Evolutionary conservation across 2,329 filamentous ascomycete species (phyloP), one percentile per base, ranked within the genome.

Genomic region (Hypoxylon sp.): DNA sequence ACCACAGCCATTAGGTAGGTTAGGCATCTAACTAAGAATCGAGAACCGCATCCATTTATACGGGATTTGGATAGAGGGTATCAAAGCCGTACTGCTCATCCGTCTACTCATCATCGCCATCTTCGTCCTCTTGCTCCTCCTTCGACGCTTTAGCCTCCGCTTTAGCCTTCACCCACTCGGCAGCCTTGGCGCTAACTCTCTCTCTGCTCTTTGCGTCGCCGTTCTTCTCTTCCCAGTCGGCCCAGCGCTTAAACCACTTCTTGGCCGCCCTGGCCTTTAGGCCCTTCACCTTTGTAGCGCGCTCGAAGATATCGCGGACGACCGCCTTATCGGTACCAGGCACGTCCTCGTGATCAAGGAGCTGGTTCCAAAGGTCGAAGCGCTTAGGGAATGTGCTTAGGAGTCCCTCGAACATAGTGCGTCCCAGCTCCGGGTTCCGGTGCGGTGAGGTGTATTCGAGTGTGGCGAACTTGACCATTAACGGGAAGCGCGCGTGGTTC

Each of bases 391-490:
- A 97, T 3, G 91, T 91, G 36, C 89, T 87, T 6, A 99, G 85
- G 7, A 99, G 85, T 41, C 91, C 92, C 80, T 98, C 95, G 75
- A 98, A 98, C 76, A 98, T 91, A 25, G 97, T 99, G 17, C 97
- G 91, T 9, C 96, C 96, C 64, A 93, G 92, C 82, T 99, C 97
- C 2, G 93, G 84, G 74, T 97, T 93, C 60, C 94, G 94, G 74
- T 91, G 89, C 6, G 89, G 80, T 10, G 92, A 95, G 71, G 90
- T 91, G 86, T 97, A 99, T 80, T 99, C 96, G 21, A 99, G 87
- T 17, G 93, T 91, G 0, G 92, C 96, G 78, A 99, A 98, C 73
- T 95, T 94, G 74, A 91, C 89, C 61, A 95, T 93, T 0, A 97
- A 86, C 67, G 89, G 87, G 41, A 93, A 86, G 79, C 93, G 83